These are phyloP conservation scores for Alternaria brassicicola DNA, from an alignment of 2,329 filamentous ascomycete species.

Conservation along the genomic window DNA sequence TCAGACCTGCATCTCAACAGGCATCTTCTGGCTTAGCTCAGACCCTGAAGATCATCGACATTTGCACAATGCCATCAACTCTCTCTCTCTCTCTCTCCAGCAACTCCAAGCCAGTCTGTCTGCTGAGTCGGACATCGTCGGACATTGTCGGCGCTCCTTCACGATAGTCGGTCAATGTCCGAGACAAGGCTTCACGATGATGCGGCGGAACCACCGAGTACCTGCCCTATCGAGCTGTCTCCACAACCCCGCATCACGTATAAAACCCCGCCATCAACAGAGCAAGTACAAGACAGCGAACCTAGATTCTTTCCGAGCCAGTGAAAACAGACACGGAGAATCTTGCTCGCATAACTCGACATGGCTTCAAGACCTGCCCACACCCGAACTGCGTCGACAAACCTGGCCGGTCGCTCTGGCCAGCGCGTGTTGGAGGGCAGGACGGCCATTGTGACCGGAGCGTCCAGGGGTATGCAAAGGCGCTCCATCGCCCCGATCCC, in stretches of 20 bases:
- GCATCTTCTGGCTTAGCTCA: conserved; percentile 5
- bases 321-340: conserved; percentile 1
- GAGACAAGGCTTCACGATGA: background rate
- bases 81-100: background rate
- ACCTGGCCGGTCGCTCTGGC: conserved; percentile 39
- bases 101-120: background rate
- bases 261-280: conserved; percentile 30
- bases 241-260: conserved; percentile 25
- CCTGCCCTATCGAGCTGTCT: conserved; percentile 22
- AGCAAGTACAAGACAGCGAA: background rate
- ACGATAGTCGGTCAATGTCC: conserved; percentile 8
- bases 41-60: conserved; percentile 14
- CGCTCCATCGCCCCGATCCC: too few species aligned
- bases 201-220: conserved; percentile 25
- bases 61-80: conserved; percentile 3
- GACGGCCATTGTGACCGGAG: conserved; percentile 79
- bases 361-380: conserved; percentile 49
- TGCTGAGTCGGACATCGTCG: background rate
- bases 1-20: conserved; percentile 2
- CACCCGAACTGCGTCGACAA: conserved; percentile 49
- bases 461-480: conserved; percentile 68
- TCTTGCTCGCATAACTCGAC: conserved; percentile 8
- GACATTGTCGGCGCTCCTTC: background rate
- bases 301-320: background rate
- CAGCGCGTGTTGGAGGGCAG: conserved; percentile 66